A percentile compares a stretch with the other conserved stretches of the same genome.
These are phyloP conservation scores for Podaxis pistillaris DNA, from an alignment of 768 basidiomycete species.

Conservation along the genomic window DNA sequence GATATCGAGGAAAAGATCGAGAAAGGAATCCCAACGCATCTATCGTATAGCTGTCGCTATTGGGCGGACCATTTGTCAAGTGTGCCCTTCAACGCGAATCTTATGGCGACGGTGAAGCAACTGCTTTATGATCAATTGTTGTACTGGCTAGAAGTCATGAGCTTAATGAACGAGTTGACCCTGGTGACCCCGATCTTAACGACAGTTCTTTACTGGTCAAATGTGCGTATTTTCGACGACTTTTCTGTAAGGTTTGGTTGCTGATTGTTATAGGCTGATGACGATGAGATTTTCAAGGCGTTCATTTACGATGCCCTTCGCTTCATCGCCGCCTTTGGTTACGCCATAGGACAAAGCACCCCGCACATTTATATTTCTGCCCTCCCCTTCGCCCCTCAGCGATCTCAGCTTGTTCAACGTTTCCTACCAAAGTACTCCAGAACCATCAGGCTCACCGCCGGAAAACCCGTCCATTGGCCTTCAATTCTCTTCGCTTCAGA, in stretches of 20 bases:
- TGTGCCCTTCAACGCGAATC: not conserved
- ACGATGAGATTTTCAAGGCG: slow-evolving; percentile 14
- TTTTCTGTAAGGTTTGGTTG: not conserved
- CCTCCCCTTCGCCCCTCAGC: slow-evolving; percentile 26
- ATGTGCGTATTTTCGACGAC: slow-evolving; percentile 10
- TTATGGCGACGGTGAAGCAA: slow-evolving; percentile 18
- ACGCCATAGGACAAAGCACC: slow-evolving; percentile 20
- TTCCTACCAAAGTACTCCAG: slow-evolving; percentile 17
- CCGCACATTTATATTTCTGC: slow-evolving; percentile 28
- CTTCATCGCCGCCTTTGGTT: slow-evolving; percentile 19
- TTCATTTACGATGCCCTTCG: slow-evolving; percentile 20
- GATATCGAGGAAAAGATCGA: slow-evolving; percentile 22
- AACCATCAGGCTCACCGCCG: slow-evolving; percentile 14
- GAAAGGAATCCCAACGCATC: slow-evolving; percentile 21
- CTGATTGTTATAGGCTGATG: slow-evolving; percentile 7
- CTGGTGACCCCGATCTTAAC: slow-evolving; percentile 1
- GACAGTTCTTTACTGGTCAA: slow-evolving; percentile 11
- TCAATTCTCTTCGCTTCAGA: slow-evolving; percentile 17
- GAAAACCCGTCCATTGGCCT: slow-evolving; percentile 19
- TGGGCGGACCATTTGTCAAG: slow-evolving; percentile 28
- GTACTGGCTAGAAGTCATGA: slow-evolving; percentile 33
- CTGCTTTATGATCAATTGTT: slow-evolving; percentile 25
- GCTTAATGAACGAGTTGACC: slow-evolving; percentile 21
- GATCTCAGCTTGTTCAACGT: slow-evolving; percentile 16
- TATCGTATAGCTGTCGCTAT: slow-evolving; percentile 30